Conservation (phyloP, 169 alveolate species). For the Eimeria nieschulzi region DNA sequence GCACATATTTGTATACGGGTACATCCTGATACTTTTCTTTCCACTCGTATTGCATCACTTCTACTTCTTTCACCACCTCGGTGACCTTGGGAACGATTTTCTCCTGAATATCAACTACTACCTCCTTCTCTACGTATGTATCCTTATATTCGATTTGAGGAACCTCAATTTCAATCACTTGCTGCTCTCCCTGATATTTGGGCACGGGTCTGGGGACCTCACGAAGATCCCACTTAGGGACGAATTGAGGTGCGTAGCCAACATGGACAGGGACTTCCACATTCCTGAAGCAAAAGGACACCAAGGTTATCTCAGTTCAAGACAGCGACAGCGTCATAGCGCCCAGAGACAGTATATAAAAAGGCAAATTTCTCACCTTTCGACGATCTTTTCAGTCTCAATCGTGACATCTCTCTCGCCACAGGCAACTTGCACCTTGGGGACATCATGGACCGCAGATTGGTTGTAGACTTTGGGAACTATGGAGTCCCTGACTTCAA, state of each 20-base stretch:
- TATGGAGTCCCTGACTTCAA: slow-evolving; percentile 84
- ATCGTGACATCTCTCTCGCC: slow-evolving; percentile 84
- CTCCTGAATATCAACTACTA: slow-evolving; percentile 88
- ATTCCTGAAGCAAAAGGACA: slow-evolving; percentile 47
- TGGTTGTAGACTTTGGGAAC: slow-evolving; percentile 86
- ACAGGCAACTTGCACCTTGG: slow-evolving; percentile 83
- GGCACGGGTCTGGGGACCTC: slow-evolving; percentile 88
- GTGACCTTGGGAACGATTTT: slow-evolving; percentile 87
- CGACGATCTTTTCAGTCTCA: slow-evolving; percentile 81
- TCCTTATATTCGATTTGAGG: slow-evolving; percentile 88
- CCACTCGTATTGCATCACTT: slow-evolving; percentile 88
- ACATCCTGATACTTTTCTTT: slow-evolving; percentile 88
- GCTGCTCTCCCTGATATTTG: slow-evolving; percentile 88
- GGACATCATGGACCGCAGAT: slow-evolving; percentile 88
- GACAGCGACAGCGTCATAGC: neutral
- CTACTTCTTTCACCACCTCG: slow-evolving; percentile 86
- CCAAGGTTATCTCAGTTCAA: neutral
- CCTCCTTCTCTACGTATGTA: slow-evolving; percentile 87
- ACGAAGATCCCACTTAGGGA: slow-evolving; percentile 89
- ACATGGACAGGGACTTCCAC: slow-evolving; percentile 86
- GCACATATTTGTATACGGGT: slow-evolving; percentile 88
- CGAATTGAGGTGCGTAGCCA: slow-evolving; percentile 87
- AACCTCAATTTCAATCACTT: slow-evolving; percentile 85
- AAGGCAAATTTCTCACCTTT: slow-evolving; percentile 67
- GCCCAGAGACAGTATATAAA: too few species aligned